Base-by-base conservation (phyloP, 78 protist species). In the Isochrysis galbana region DNA sequence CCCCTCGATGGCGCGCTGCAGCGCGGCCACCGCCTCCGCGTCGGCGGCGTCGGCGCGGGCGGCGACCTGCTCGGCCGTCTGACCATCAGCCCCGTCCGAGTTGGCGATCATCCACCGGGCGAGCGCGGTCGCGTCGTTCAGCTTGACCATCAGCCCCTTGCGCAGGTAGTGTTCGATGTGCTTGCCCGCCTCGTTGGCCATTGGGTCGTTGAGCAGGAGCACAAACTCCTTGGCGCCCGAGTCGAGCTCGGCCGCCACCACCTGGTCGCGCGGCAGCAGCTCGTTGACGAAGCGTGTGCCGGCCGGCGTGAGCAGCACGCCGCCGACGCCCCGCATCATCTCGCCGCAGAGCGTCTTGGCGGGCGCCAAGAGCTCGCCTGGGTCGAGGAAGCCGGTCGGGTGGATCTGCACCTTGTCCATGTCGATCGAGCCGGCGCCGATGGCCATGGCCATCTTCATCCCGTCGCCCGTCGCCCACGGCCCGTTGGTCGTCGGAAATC, bases 291-390 rank as follows among this genome's bases (percentile, higher is more conserved):
- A 97, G 21, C 97, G 95, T 39, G 14, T 4, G 14, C 94, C 94
- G 22, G 0, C 72, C 23, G 44, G 36, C 47, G 94, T 91, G 74
- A 96, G 46, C 5, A 97, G 88, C 34, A 96, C 17, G 87, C 95
- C 98, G 38, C 98, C 98, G 42, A 67, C 55, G 38, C 97, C 98
- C 29, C 98, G 95, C 45, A 97, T 94, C 44, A 97, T 97, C 91
- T 97, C 98, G 32, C 98, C 95, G 36, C 93, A 94, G 23, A 97
- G 88, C 44, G 95, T 91, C 38, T 95, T 95, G 70, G 77, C 36
- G 44, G 44, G 2, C 7, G 96, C 94, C 38, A 0, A 22, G 21
- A 96, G 97, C 44, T 96, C 82, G 38, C 29, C 34, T 25, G 94
- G 96, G 51, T 94, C 93, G n/a, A 97, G 87, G 42, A 95, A 96